Percentiles rank a stretch among this genome's conserved stretches.
Evolutionary conservation across 495 filamentous ascomycete genomes (phyloP).

Genomic region (Penicillium pulvis): DNA sequence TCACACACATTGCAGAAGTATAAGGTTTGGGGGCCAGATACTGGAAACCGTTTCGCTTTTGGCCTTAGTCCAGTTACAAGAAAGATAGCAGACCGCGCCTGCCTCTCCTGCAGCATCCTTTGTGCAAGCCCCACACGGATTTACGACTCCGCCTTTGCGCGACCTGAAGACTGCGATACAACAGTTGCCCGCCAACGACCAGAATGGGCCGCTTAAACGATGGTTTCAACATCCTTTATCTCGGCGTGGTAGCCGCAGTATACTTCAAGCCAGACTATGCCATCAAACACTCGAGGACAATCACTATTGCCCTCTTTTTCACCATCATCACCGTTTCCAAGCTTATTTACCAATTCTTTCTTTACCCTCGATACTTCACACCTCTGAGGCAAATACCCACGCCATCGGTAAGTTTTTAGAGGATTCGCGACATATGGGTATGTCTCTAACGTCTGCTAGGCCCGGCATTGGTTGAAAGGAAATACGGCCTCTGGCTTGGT

Average conservation of each 20-base stretch:
- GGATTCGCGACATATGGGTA: neutral
- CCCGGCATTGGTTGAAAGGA: conserved; percentile 40
- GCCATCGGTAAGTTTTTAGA: conserved; percentile 48
- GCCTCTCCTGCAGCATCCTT: too few species aligned
- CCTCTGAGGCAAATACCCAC: conserved; percentile 67
- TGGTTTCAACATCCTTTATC: conserved; percentile 24
- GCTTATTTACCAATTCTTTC: conserved; percentile 51
- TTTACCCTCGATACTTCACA: conserved; percentile 75
- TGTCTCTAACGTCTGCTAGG: conserved; percentile 21
- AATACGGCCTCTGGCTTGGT: conserved; percentile 28
- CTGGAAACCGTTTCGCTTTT: too few species aligned
- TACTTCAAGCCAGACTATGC: conserved; percentile 37
- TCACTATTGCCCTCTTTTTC: conserved; percentile 26
- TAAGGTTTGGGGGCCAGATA: too few species aligned
- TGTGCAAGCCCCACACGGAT: neutral
- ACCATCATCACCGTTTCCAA: conserved; percentile 26
- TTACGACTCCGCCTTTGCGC: too few species aligned
- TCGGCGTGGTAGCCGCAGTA: conserved; percentile 26
- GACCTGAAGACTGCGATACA: neutral
- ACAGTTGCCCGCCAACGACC: neutral
- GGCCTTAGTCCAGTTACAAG: too few species aligned
- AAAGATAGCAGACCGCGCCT: too few species aligned
- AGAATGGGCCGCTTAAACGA: conserved; percentile 23
- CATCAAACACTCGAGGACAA: conserved; percentile 30
- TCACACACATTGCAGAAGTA: too few species aligned